These are phyloP conservation scores for Malus fusca DNA, from an alignment of 306 rosid species.

Conservation along the genomic window DNA sequence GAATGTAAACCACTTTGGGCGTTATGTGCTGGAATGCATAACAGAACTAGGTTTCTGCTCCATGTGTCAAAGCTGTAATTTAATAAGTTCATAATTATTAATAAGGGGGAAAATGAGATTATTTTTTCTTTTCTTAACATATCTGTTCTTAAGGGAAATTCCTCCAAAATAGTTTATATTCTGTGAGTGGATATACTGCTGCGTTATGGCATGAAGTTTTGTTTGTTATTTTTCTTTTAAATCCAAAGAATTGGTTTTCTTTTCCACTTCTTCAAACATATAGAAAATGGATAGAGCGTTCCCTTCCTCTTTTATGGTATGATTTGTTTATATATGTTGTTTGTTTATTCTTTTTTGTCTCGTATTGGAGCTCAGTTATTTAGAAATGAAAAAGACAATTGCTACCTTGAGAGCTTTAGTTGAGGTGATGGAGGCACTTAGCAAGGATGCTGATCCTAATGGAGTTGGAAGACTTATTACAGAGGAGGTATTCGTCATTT, in stretches of 20 bases:
- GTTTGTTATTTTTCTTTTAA: neutral
- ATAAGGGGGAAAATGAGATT: no score
- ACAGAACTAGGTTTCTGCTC: neutral
- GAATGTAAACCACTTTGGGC: conserved; percentile 6
- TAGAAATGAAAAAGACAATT: conserved; percentile 61
- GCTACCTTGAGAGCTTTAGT: conserved; percentile 78
- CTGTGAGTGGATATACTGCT: neutral
- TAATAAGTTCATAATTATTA: neutral
- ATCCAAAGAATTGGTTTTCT: neutral
- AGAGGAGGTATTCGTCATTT: conserved; percentile 66
- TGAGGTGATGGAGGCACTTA: conserved; percentile 91
- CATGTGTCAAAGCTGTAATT: neutral
- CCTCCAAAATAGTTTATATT: neutral
- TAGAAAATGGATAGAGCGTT: neutral
- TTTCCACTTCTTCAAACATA: neutral
- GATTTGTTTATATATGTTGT: conserved; percentile 6
- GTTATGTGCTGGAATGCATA: neutral
- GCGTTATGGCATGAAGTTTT: neutral
- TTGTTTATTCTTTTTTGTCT: conserved; percentile 20
- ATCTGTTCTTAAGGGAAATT: neutral
- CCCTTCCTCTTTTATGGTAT: neutral
- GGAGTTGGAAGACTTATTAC: conserved; percentile 73
- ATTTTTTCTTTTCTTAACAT: no score
- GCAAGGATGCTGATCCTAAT: conserved; percentile 68
- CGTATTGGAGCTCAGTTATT: conserved; percentile 44